Evolutionary conservation across 2,329 filamentous ascomycete genomes (phyloP), one percentile per base, ranked within the genome.

Genomic region (Huntiella bhutanensis): DNA sequence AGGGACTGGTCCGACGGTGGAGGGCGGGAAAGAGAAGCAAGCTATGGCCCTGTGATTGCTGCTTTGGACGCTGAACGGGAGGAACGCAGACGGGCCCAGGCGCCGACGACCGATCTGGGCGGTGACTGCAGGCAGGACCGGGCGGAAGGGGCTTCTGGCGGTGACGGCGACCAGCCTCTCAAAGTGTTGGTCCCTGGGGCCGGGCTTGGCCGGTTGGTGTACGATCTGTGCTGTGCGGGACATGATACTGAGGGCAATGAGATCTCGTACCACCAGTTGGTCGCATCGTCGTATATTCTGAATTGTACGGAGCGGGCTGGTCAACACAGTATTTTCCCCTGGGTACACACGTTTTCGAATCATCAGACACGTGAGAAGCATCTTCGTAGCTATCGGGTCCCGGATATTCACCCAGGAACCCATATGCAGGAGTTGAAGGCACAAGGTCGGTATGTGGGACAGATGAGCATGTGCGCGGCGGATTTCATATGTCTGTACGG

Each of bases 211-310:
- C 73, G 91, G 11, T 66, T 96, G 2, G 83, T 96, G 0, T 93
- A 92, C 55, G 91, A 98, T 39, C 67, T 96, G 11, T 85, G 80
- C 57, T 65, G 65, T 22, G 67, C 65, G 1, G 87, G 91, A 8
- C 92, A 77, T 59, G 64, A 72, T 8, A 73, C 77, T 1, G 86
- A 95, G 60, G 88, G 88, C 22, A 96, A 95, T 57, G 83, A 98
- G 62, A 93, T 96, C 51, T 95, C 87, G 2, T 96, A 93, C 57
- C 91, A 98, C 60, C 85, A 94, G 59, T 73, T 98, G n/a, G 69
- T 96, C 49, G 85, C 85, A 1, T 92, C 83, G 4, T 75, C 73
- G 0, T 79, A 82, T 57, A 72, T 87, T 12, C 71, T 87, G 41
- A 87, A 88, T 59, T 70, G 68, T 54, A 82, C 78, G 4, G 55